Evolutionary conservation across 2,329 filamentous ascomycete genomes (phyloP), one percentile per base, ranked within the genome.

Genomic region (Macrophomina phaseolina): DNA sequence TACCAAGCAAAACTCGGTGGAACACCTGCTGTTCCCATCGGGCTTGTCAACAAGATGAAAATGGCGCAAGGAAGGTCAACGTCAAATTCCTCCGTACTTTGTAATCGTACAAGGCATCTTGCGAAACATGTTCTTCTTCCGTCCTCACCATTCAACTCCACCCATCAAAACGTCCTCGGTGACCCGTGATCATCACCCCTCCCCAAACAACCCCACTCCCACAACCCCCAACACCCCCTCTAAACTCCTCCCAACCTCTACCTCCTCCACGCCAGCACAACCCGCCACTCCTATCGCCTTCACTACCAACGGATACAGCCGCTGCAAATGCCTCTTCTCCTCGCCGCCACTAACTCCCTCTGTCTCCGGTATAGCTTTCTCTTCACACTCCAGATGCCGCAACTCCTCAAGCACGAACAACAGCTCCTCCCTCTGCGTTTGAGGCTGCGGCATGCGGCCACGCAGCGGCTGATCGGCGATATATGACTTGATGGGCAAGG

Each of bases 391-490:
- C 67, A 98, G 81, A 18, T 84, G 82, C 1, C 91, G 86, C 40
- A 97, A 81, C 53, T 87, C 82, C 58, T 82, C 80, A 18, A 98
- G 81, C 30, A 94, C 84, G 73, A 91, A 90, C 4, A 91, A 76
- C 11, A 99, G 81, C 75, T 97, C 95, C 69, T 87, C 89, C 51
- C 92, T 86, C 74, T 97, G 92, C 8, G 88, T 90, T 5, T 92
- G 83, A 0, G 94, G 94, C 76, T 95, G 92, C 4, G 95, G 95
- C 89, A 96, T 95, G 60, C 89, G 86, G 0, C 95, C 94, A 14
- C 95, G 86, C 23, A 99, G 82, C 0, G 94, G 94, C 75, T 97
- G 94, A 77, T 99, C 95, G 4, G 93, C 91, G 53, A 96, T 89
- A 75, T 97, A 98, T 0, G 90, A 85, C 66, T 92, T 89, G n/a